A percentile compares a stretch with the other conserved stretches of the same genome.
phyloP scores from a whole-genome alignment of 2,329 filamentous ascomycete genomes.

The Biscogniauxia marginata region DNA sequence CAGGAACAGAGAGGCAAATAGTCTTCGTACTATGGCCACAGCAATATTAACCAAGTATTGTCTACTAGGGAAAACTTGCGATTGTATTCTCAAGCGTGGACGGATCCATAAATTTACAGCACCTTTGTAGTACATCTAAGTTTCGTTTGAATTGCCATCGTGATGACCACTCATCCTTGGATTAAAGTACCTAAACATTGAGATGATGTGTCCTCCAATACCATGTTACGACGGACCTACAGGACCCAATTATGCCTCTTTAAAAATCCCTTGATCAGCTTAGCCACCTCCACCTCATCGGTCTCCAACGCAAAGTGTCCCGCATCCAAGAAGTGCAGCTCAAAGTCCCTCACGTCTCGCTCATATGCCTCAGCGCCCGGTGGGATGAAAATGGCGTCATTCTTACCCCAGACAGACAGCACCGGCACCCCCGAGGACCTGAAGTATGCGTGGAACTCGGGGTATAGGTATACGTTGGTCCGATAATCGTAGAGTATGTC shows the following conservation, averaged over 20 bases:
- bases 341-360: slow-evolving; percentile 46
- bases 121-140: too few species aligned
- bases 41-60: too few species aligned
- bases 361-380: slow-evolving; percentile 54
- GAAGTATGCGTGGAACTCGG: slow-evolving; percentile 55
- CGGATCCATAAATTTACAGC: too few species aligned
- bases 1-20: too few species aligned
- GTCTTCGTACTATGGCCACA: too few species aligned
- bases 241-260: slow-evolving; percentile 17
- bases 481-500: slow-evolving; percentile 56
- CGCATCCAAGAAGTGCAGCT: slow-evolving; percentile 51
- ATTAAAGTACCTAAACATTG: too few species aligned
- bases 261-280: slow-evolving; percentile 29
- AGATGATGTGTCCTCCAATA: too few species aligned
- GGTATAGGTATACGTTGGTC: slow-evolving; percentile 54
- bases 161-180: too few species aligned
- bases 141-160: too few species aligned
- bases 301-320: slow-evolving; percentile 54
- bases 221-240: too few species aligned
- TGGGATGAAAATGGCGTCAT: slow-evolving; percentile 51
- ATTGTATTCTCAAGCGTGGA: too few species aligned
- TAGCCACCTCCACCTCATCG: slow-evolving; percentile 31
- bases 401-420: slow-evolving; percentile 58
- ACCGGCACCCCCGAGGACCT: slow-evolving; percentile 49
- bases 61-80: too few species aligned